These are phyloP conservation scores for Clarkia xantiana DNA, from an alignment of 345 rosid genomes.

Conservation along the genomic window DNA sequence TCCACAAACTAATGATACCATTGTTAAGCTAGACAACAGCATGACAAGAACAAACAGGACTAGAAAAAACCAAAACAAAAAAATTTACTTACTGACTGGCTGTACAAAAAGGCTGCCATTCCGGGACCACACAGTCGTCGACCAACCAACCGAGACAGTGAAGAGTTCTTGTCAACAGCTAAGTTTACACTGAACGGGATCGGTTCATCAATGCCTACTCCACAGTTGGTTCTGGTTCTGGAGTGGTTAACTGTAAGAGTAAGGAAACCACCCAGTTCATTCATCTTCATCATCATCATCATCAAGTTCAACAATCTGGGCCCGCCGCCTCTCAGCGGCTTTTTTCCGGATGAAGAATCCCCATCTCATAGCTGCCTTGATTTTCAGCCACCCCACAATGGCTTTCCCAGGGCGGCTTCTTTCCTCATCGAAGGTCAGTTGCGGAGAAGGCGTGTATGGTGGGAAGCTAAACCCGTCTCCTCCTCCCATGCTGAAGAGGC, in stretches of 20 bases:
- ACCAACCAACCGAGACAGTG: too few species aligned
- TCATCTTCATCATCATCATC: slow-evolving; percentile 21
- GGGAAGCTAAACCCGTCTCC: slow-evolving; percentile 61
- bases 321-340: slow-evolving; percentile 88
- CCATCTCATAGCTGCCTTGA: slow-evolving; percentile 99
- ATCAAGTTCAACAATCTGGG: slow-evolving; percentile 78
- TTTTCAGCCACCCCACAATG: slow-evolving; percentile 93
- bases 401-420: slow-evolving; percentile 71
- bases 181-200: neutral
- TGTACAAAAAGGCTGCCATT: slow-evolving; percentile 22
- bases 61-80: slow-evolving; percentile 3
- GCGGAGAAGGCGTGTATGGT: slow-evolving; percentile 44
- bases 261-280: too few species aligned
- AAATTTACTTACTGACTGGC: slow-evolving; percentile 26
- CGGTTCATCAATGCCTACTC: slow-evolving; percentile 1
- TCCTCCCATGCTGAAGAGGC: slow-evolving; percentile 84
- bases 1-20: too few species aligned
- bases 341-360: slow-evolving; percentile 91
- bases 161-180: slow-evolving; percentile 2
- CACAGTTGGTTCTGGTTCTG: neutral
- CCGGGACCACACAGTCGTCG: too few species aligned
- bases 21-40: too few species aligned
- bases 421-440: slow-evolving; percentile 58
- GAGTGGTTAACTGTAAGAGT: too few species aligned
- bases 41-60: too few species aligned